Evolutionary conservation across 805 yeast species (phyloP).

Genomic region (Saccharomycopsis babjevae): DNA sequence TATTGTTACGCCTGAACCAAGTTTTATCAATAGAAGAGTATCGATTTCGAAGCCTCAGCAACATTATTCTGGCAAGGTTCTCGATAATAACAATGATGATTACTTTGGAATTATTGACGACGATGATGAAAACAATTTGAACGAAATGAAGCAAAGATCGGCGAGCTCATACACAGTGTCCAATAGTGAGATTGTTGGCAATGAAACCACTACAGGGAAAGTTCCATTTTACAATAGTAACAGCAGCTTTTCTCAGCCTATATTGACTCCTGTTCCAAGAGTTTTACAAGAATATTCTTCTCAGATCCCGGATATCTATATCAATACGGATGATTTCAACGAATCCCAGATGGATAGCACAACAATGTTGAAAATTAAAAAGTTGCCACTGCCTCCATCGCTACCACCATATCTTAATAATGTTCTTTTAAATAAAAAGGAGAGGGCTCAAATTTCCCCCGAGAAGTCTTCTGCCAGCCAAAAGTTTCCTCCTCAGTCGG

Average conservation of each 20-base stretch:
- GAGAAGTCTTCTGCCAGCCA: not conserved
- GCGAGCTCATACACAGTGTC: constrained; percentile 9
- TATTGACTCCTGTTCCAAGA: constrained; percentile 18
- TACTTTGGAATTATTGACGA: constrained; percentile 17
- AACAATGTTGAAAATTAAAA: constrained; percentile 24
- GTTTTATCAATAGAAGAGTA: not conserved
- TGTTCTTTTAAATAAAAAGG: constrained; percentile 26
- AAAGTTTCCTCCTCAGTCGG: not conserved
- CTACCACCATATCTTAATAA: constrained; percentile 32
- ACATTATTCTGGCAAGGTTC: constrained; percentile 53
- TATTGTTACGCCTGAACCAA: not conserved
- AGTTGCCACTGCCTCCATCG: constrained; percentile 25
- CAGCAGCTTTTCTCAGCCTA: not conserved
- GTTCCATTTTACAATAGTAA: not conserved
- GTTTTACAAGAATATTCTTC: constrained; percentile 22
- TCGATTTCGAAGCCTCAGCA: constrained; percentile 21
- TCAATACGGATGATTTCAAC: constrained; percentile 28
- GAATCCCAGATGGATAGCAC: constrained; percentile 27
- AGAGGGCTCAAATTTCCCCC: constrained; percentile 23
- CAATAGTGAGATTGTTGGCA: not conserved
- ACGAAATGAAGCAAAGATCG: constrained; percentile 7
- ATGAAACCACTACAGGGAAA: not conserved
- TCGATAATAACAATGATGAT: constrained; percentile 63
- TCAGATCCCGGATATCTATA: constrained; percentile 28
- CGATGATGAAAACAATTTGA: constrained; percentile 4